Evolutionary conservation across 2,329 filamentous ascomycete genomes (phyloP).

Genomic region (Knoxdaviesia proteae): DNA sequence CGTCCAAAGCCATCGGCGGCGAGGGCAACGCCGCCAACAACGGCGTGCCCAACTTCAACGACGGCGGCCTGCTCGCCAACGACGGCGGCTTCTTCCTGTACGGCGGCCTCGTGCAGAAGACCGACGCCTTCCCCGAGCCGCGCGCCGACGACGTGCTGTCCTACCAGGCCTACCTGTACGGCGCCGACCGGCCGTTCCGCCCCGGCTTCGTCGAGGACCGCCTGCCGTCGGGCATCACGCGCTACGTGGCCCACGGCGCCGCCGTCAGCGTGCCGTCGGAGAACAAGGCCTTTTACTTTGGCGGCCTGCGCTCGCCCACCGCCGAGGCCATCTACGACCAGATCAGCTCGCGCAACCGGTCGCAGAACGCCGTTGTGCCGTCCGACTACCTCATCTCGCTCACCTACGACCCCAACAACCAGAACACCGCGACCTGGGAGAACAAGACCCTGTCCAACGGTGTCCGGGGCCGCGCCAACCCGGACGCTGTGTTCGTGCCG

Average conservation of each 20-base stretch:
- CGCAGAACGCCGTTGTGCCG: slow-evolving; percentile 9
- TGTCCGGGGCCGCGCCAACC: slow-evolving; percentile 35
- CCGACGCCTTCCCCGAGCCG: slow-evolving; percentile 16
- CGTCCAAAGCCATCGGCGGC: slow-evolving; percentile 25
- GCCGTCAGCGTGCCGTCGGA: slow-evolving; percentile 46
- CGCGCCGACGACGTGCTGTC: slow-evolving; percentile 20
- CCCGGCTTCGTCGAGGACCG: slow-evolving; percentile 19
- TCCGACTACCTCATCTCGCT: slow-evolving; percentile 32
- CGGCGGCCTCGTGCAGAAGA: slow-evolving; percentile 29
- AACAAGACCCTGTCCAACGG: slow-evolving; percentile 30
- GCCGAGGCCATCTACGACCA: slow-evolving; percentile 26
- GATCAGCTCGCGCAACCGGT: slow-evolving; percentile 8
- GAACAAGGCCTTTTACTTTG: slow-evolving; percentile 52
- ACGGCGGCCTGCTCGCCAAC: slow-evolving; percentile 46
- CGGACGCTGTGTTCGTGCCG: slow-evolving; percentile 55
- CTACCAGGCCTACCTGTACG: slow-evolving; percentile 34
- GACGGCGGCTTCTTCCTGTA: slow-evolving; percentile 42
- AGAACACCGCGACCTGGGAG: slow-evolving; percentile 29
- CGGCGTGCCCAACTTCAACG: slow-evolving; percentile 32
- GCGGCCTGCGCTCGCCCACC: slow-evolving; percentile 31
- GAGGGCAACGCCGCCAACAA: slow-evolving; percentile 29
- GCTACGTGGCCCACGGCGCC: slow-evolving; percentile 44
- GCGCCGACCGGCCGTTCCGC: slow-evolving; percentile 20
- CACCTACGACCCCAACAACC: slow-evolving; percentile 33
- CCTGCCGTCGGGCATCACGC: slow-evolving; percentile 27